Conservation (phyloP, 257 asterid species). For the Anisodus acutangulus region DNA sequence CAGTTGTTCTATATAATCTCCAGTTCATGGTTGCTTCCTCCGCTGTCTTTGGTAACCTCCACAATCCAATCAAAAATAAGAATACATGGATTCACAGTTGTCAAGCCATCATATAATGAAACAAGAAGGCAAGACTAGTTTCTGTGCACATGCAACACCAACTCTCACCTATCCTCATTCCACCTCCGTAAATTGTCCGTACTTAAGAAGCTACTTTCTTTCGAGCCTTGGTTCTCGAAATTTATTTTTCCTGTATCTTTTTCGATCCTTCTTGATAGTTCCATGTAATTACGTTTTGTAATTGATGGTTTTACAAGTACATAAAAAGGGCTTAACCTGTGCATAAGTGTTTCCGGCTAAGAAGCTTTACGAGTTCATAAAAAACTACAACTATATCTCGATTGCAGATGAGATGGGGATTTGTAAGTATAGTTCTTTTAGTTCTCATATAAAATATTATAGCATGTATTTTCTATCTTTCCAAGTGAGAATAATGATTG, state of each 20-base stretch:
- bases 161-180: too few species aligned
- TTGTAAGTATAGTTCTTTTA: too few species aligned
- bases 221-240: background rate
- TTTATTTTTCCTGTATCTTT: background rate
- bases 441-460: too few species aligned
- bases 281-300: background rate
- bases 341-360: background rate
- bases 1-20: background rate
- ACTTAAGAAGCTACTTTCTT: background rate
- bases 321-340: background rate
- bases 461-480: background rate
- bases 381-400: background rate
- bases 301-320: background rate
- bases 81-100: background rate
- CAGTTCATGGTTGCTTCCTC: background rate
- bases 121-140: background rate
- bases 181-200: too few species aligned
- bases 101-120: background rate
- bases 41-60: background rate
- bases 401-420: background rate
- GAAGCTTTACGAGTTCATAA: background rate
- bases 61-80: too few species aligned
- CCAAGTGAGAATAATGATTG: background rate
- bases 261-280: background rate
- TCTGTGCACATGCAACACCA: too few species aligned